These are phyloP conservation scores for Scytalidium lignicola DNA, from an alignment of 2,329 filamentous ascomycete species.

Conservation along the genomic window DNA sequence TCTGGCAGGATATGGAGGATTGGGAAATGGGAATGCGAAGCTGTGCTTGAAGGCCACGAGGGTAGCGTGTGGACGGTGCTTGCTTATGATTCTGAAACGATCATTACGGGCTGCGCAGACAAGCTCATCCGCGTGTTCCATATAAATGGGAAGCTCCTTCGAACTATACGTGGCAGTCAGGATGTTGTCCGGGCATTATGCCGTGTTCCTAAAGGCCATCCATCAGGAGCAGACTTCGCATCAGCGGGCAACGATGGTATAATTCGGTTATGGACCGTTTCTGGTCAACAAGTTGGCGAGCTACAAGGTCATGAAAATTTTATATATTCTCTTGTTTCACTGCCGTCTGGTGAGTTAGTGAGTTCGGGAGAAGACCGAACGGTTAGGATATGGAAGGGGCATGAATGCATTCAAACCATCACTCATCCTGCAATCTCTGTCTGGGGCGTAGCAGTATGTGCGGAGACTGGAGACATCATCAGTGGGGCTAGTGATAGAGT, in stretches of 20 bases:
- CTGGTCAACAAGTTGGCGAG: constrained; percentile 70
- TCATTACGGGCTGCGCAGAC: constrained; percentile 92
- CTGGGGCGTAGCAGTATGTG: constrained; percentile 82
- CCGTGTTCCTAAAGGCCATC: constrained; percentile 68
- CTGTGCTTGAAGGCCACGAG: constrained; percentile 69
- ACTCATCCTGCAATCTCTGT: constrained; percentile 96
- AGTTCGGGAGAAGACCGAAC: constrained; percentile 95
- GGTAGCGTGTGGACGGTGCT: constrained; percentile 89
- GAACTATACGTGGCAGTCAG: constrained; percentile 63
- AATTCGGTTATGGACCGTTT: constrained; percentile 80
- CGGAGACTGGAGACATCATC: constrained; percentile 85
- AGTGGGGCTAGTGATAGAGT: constrained; percentile 86
- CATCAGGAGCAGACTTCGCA: constrained; percentile 85
- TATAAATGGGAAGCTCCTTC: constrained; percentile 55
- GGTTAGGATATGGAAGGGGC: constrained; percentile 78
- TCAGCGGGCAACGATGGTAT: constrained; percentile 91
- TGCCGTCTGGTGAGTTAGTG: constrained; percentile 81
- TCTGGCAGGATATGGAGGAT: constrained; percentile 82
- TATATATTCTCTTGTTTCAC: constrained; percentile 75
- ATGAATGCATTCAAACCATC: constrained; percentile 86
- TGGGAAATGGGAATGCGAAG: constrained; percentile 76
- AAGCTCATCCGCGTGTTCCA: constrained; percentile 82
- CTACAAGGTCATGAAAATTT: constrained; percentile 89
- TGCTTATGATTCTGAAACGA: constrained; percentile 70
- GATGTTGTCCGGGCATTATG: constrained; percentile 88